Base-by-base conservation (phyloP, 768 basidiomycete genomes). In the Lactifluus volemus region DNA sequence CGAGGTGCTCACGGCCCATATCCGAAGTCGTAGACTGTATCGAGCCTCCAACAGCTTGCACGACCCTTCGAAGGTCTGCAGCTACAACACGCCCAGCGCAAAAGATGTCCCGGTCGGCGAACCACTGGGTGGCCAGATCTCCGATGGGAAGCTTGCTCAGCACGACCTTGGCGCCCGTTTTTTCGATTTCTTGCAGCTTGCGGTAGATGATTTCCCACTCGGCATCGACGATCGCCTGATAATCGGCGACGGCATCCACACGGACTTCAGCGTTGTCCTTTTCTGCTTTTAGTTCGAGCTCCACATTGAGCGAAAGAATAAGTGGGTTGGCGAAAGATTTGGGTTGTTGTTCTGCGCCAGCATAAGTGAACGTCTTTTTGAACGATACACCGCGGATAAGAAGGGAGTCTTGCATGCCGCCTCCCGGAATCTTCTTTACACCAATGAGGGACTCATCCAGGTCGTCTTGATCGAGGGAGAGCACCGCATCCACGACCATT, bases 201-300 rank as follows among this genome's bases (percentile, higher is more conserved):
- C 89, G 84, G 77, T 96, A 98, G 69, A 99, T 99, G 73, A 99
- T 98, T 68, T 96, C 91, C 97, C 97, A 99, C 72, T 99, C 97
- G 11, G 97, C 97, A 72, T 99, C 94, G 55, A 99, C 97, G 69
- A 99, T 98, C 5, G 96, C 94, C 74, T 99, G 97, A 71, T 99
- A 99, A 70, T 99, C 97, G 17, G 93, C 88, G 29, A 99, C 96
- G 15, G 89, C 88, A 69, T 98, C 93, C 17, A 99, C 93, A 39
- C 97, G 85, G 45, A 99, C 92, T 74, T 99, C 97, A 3, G 97
- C 97, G 66, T 99, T 99, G 73, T 99, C 97, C 73, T 98, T 95
- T 76, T 99, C 97, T 0, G 97, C 97, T 75, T 99, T 99, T 67
- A 99, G 79, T 74, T 99, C 97, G 55, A 99, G 83, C 72, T 99